These are phyloP conservation scores for Teunomyces kruisii DNA, from an alignment of 805 yeast genomes.

Conservation along the genomic window DNA sequence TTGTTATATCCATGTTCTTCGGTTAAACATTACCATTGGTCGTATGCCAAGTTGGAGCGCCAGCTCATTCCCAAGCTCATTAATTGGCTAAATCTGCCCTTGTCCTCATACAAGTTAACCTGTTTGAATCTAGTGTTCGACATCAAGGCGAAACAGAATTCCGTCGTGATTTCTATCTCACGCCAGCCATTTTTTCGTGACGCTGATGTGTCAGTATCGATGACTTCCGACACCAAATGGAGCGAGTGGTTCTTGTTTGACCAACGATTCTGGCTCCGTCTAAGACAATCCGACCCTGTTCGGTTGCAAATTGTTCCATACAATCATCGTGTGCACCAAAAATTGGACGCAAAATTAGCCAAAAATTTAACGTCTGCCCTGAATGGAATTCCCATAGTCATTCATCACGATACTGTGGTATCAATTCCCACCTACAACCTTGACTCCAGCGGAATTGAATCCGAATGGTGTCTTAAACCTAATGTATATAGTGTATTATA, in stretches of 20 bases:
- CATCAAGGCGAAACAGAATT: not conserved
- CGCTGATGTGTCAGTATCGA: not conserved
- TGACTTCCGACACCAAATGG: constrained; percentile 12
- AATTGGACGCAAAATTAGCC: not conserved
- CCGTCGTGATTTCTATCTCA: constrained; percentile 8
- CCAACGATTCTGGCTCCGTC: constrained; percentile 38
- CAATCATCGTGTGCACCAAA: not conserved
- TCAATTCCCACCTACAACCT: constrained; percentile 3
- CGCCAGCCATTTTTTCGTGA: constrained; percentile 22
- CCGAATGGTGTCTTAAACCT: constrained; percentile 4
- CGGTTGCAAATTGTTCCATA: constrained; percentile 4
- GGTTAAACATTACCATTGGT: constrained; percentile 37
- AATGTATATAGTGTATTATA: constrained; percentile 2
- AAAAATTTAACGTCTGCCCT: not conserved
- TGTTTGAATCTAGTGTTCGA: constrained; percentile 24
- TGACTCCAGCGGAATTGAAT: not conserved
- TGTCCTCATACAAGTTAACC: not conserved
- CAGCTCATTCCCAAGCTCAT: constrained; percentile 27
- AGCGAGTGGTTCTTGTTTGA: constrained; percentile 39
- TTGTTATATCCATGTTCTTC: constrained; percentile 29
- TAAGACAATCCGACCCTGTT: not conserved
- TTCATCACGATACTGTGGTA: not conserved
- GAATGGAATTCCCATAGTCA: constrained; percentile 3
- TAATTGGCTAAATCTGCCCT: not conserved
- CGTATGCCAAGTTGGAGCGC: constrained; percentile 37